A percentile compares a stretch with the other conserved stretches of the same genome.
Conservation (phyloP, 1,284 basidiomycete species). For the Moniliella sp. region DNA sequence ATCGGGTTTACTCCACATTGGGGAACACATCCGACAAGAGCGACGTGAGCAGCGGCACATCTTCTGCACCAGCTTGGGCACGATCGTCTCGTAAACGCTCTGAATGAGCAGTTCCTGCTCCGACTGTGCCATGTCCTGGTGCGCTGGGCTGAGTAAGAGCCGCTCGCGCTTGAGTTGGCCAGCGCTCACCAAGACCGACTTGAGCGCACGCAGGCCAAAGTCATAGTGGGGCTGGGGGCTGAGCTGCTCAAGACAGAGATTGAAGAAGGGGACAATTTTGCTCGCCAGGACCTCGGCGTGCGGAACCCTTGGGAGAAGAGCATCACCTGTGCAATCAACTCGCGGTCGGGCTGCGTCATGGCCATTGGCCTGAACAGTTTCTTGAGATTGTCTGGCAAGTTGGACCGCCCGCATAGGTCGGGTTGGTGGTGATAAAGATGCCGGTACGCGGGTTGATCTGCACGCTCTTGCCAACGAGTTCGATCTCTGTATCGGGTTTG, state of each 20-base stretch:
- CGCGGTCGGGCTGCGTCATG: slow-evolving; percentile 92
- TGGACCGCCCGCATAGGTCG: slow-evolving; percentile 90
- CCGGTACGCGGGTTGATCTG: slow-evolving; percentile 83
- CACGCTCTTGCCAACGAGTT: slow-evolving; percentile 80
- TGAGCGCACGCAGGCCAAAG: slow-evolving; percentile 89
- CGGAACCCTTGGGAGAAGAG: slow-evolving; percentile 97
- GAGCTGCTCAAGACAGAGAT: slow-evolving; percentile 84
- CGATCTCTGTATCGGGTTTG: slow-evolving; percentile 49
- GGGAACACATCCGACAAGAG: slow-evolving; percentile 93
- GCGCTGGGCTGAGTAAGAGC: slow-evolving; percentile 4
- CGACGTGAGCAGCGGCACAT: slow-evolving; percentile 79
- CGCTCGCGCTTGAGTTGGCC: slow-evolving; percentile 82
- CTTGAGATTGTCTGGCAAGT: slow-evolving; percentile 81
- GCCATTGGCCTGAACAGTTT: slow-evolving; percentile 89
- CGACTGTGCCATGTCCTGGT: slow-evolving; percentile 31
- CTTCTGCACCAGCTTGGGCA: slow-evolving; percentile 94
- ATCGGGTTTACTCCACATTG: slow-evolving; percentile 74
- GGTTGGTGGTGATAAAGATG: slow-evolving; percentile 89
- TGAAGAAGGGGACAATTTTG: slow-evolving; percentile 97
- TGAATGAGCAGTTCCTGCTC: slow-evolving; percentile 96
- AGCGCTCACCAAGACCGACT: slow-evolving; percentile 83
- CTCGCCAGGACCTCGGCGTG: slow-evolving; percentile 77
- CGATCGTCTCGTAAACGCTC: slow-evolving; percentile 95
- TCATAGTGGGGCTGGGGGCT: slow-evolving; percentile 96
- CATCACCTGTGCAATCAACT: slow-evolving; percentile 97